phyloP scores from a whole-genome alignment of 2,329 filamentous ascomycete genomes.

The Clarireedia paspali region DNA sequence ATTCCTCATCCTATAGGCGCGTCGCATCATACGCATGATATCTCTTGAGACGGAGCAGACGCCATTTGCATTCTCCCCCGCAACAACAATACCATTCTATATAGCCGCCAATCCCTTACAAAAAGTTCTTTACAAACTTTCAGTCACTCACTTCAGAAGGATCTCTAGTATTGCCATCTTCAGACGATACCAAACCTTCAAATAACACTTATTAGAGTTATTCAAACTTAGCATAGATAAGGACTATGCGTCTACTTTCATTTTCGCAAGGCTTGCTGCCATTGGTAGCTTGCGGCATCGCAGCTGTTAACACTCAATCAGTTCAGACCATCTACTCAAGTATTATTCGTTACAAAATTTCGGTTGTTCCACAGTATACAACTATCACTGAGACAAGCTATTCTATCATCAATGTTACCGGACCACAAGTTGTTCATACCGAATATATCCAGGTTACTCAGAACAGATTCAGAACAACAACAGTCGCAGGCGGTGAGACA shows the following conservation, averaged over 20 bases:
- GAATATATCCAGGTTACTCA: not conserved
- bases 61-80: slow-evolving; percentile 6
- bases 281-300: slow-evolving; percentile 1
- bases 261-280: slow-evolving; percentile 1
- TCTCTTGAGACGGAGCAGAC: not conserved
- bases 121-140: not conserved
- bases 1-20: not conserved
- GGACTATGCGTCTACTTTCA: slow-evolving; percentile 8
- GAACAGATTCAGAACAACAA: not conserved
- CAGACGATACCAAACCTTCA: slow-evolving; percentile 1
- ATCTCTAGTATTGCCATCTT: slow-evolving; percentile 2
- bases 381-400: not conserved
- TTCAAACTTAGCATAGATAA: not conserved
- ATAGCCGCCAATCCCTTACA: not conserved
- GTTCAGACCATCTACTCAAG: not conserved
- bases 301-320: not conserved
- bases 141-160: slow-evolving; percentile 3
- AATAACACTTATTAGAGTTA: slow-evolving; percentile 1
- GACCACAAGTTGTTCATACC: not conserved
- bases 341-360: slow-evolving; percentile 6
- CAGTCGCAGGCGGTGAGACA: not conserved
- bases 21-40: not conserved
- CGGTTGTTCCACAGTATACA: slow-evolving; percentile 2
- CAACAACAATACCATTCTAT: slow-evolving; percentile 4
- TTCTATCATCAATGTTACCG: not conserved